These are phyloP conservation scores for Diaporthe ilicicola DNA, from an alignment of 2,329 filamentous ascomycete species.

Conservation along the genomic window DNA sequence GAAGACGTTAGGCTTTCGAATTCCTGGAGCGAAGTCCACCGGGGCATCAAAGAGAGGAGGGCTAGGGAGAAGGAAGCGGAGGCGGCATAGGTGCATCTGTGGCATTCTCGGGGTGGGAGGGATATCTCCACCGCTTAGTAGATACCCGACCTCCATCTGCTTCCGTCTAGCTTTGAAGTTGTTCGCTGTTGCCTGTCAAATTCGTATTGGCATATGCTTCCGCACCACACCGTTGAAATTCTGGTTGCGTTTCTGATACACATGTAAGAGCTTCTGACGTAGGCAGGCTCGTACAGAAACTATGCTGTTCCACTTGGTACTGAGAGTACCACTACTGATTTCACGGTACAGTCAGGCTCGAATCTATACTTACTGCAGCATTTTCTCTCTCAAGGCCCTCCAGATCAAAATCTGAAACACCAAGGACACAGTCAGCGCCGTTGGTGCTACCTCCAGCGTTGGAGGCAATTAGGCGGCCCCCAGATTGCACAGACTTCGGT, in stretches of 20 bases:
- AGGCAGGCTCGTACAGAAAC: too few species aligned
- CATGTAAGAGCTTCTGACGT: too few species aligned
- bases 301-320: not conserved
- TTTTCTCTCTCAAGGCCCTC: too few species aligned
- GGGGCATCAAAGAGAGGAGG: not conserved
- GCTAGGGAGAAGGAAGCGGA: not conserved
- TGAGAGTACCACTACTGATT: not conserved
- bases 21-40: not conserved
- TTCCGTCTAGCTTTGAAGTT: not conserved
- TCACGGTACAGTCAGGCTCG: too few species aligned
- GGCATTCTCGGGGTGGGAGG: too few species aligned
- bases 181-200: not conserved
- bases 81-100: not conserved
- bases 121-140: too few species aligned
- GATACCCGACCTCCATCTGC: too few species aligned
- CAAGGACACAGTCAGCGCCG: not conserved
- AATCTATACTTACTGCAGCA: not conserved
- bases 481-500: not conserved
- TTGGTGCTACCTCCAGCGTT: not conserved
- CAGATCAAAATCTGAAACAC: not conserved
- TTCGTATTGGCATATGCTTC: not conserved
- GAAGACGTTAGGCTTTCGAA: not conserved
- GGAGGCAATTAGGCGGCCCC: not conserved
- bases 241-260: not conserved
- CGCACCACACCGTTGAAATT: not conserved